Base-by-base conservation (phyloP, 2,329 filamentous ascomycete species). In the Pseudogymnoascus sp. region DNA sequence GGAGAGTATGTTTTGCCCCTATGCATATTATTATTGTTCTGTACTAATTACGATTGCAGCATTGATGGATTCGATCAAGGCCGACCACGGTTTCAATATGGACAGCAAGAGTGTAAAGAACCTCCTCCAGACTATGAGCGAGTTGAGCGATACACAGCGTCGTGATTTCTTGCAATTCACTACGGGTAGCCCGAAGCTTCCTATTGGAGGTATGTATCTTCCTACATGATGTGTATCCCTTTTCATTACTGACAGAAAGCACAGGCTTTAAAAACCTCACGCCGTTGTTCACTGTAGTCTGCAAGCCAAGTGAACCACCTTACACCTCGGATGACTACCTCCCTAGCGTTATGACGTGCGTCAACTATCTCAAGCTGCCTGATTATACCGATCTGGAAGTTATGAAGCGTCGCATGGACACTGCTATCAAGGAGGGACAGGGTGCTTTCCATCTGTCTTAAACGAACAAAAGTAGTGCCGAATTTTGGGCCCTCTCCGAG, bases 331-430 rank as follows among this genome's bases (percentile, higher is more conserved):
- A 99, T 72, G 95, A 99, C 78, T 99, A 97, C 71, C 83, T 99
- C n/a, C 95, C 96, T 11, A 97, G 93, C 74, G 96, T 99, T 74
- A 99, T 99, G 96, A 99, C 96, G 9, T 99, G 96, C 75, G 95
- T 96, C 76, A 99, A 99, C 76, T 99, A 99, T 74, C 85, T 99
- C 71, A 99, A 99, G 78, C 83, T 99, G 72, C 95, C 95, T 18
- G 91, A 99, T 76, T 99, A 99, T 77, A 93, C 87, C 68, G 86
- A 80, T 68, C 78, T 96, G 65, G 84, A 90, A 1, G 82, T 88
- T 60, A 86, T 99, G 76, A 88, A 83, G 71, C 84, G 88, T 73
- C 90, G 91, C 74, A 81, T 99, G 61, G 86, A 84, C 67, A 88
- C 88, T 67, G 96, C 95, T 25, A 96, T 96, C 73, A 90, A 87